Conservation (phyloP, 2,329 filamentous ascomycete species). For the Chrysoporthe deuterocubensis region DNA sequence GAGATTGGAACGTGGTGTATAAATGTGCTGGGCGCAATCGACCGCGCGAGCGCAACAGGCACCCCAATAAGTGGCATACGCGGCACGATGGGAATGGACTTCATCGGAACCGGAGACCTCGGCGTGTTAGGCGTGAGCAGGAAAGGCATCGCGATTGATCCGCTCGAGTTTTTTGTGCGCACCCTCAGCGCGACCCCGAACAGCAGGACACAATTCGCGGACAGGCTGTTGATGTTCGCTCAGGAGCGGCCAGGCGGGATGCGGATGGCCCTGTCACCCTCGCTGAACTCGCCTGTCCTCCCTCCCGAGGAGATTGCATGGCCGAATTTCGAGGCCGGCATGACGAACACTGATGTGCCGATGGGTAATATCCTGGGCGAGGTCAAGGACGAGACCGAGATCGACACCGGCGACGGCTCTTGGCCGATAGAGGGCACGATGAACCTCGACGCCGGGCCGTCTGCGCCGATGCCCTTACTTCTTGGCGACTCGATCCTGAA, state of each 20-base stretch:
- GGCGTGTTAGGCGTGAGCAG: constrained; percentile 39
- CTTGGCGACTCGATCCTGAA: constrained; percentile 24
- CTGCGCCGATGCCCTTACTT: constrained; percentile 10
- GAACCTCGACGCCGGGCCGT: constrained; percentile 13
- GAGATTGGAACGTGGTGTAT: constrained; percentile 51
- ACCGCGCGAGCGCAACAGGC: constrained; percentile 35
- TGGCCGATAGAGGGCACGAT: constrained; percentile 16
- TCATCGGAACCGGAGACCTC: constrained; percentile 37
- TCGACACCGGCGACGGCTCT: neutral
- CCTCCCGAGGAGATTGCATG: constrained; percentile 24
- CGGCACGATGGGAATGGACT: constrained; percentile 38
- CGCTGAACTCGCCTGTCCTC: constrained; percentile 32
- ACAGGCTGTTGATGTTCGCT: constrained; percentile 47
- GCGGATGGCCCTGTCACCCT: constrained; percentile 41
- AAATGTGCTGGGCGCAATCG: constrained; percentile 46
- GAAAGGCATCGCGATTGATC: constrained; percentile 42
- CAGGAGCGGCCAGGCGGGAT: constrained; percentile 44
- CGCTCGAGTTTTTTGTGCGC: constrained; percentile 49
- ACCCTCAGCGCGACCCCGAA: constrained; percentile 50
- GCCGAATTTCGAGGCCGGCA: neutral
- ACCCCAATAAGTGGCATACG: constrained; percentile 28
- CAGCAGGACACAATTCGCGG: constrained; percentile 47
- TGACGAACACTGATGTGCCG: constrained; percentile 2
- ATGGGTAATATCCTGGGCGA: constrained; percentile 25
- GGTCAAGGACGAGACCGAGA: constrained; percentile 26